Base-by-base conservation (phyloP, 805 yeast species). In the Alloascoidea hylecoeti region DNA sequence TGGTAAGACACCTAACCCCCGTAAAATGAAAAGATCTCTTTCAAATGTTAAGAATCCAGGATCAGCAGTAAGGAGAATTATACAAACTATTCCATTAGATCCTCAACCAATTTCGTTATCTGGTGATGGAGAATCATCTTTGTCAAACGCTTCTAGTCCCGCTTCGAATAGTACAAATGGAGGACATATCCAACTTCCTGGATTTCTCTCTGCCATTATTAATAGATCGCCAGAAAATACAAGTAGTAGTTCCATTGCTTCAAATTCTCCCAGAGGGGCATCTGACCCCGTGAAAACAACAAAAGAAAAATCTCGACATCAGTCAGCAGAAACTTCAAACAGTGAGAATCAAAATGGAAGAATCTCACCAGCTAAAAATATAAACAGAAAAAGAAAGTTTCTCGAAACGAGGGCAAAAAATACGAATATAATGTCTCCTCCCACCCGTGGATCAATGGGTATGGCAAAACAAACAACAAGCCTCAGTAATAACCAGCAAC, bases 11-110 rank as follows among this genome's bases (percentile, higher is more conserved):
- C 66, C 68, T 6, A 57, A 64, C 9, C 59, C 63, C 40, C 39
- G 28, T 42, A 48, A 56, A 54, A 70, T 61, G 43, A 61, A 57
- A 17, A 58, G 81, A 45, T 60, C 75, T 3, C 52, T 76, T 9
- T 71, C 80, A 2, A 68, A 62, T 38, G 65, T 72, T 3, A 59
- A 66, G 32, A 69, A 78, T 50, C 82, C 84, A 1, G 89, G 78
- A 49, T 67, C 72, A 17, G 71, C 77, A 35, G 92, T 89, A 1
- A 64, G 92, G 44, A 73, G 69, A 50, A 78, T 82, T 44, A 82
- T 82, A 35, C 68, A 75, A 36, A 82, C 88, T 0, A 77, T 82
- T 46, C 94, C 94, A 2, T 58, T 82, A 44, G 94, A 82, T 52
- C 94, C 94, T 0, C 78, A 72, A 39, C 94, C 94, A 3, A 82